Evolutionary conservation across 768 basidiomycete species (phyloP), one percentile per base, ranked within the genome.

Genomic region (Strobilomyces confusus): DNA sequence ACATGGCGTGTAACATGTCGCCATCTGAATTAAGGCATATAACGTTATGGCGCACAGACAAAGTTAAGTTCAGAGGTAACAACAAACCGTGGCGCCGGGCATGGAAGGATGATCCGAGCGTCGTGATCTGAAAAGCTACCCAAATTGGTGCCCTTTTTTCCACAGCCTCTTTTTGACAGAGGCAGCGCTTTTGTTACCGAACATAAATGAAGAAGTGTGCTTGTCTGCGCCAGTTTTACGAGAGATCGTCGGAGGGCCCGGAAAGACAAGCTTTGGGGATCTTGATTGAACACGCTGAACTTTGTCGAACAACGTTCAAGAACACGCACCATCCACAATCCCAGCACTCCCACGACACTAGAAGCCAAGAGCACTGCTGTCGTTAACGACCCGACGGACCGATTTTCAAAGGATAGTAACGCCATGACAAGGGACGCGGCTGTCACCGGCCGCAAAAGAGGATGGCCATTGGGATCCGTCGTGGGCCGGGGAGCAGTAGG

Each of bases 151-250:
- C 59, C 67, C 30, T 40, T 36, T 77, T 65, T 72, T 79, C 81
- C 79, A 81, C 51, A 70, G 63, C 68, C 77, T 83, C 71, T 85
- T 87, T 66, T 79, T 78, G 22, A 71, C 72, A 9, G 83, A 85
- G 4, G 86, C 85, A 17, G 84, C 79, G 43, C 71, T 71, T 59
- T 79, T 86, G 73, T 90, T 92, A 3, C 86, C 81, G 64, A 92
- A 92, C 20, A 91, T 72, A 68, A 92, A 91, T 5, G 83, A 64
- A 15, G 88, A 90, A 5, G 89, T 92, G 56, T 80, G 81, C 63
- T 91, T 91, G 71, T 91, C 88, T 19, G 88, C 84, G 17, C 89
- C 90, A 6, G 89, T 91, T 59, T 80, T 86, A 64, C 79, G 81
- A 30, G 88, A 89, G 44, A 80, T 67, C 36, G 72, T 64, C 23